phyloP scores from a whole-genome alignment of 1,139 yeast genomes.

The Kluyveromyces sp. region DNA sequence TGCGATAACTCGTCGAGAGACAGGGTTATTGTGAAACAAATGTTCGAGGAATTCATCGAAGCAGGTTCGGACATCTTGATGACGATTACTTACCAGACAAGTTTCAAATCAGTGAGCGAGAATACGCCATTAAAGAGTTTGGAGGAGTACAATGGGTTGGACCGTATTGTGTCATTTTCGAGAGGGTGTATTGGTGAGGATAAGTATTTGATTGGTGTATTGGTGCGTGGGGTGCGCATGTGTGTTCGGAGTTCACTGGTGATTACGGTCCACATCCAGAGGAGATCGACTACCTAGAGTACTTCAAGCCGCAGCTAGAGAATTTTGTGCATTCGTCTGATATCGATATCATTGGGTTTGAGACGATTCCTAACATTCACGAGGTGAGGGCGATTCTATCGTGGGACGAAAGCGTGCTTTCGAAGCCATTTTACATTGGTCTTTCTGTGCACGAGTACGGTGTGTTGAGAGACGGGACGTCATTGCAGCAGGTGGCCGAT shows the following conservation, averaged over 20 bases:
- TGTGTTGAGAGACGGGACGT: conserved; percentile 24
- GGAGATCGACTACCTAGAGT: conserved; percentile 18
- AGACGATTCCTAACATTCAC: conserved; percentile 25
- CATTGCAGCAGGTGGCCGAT: conserved; percentile 18
- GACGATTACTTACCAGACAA: conserved; percentile 60
- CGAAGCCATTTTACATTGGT: conserved; percentile 25
- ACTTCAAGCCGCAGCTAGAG: conserved; percentile 24
- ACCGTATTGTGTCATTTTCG: conserved; percentile 20
- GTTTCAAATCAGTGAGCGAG: conserved; percentile 19
- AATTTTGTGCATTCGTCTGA: conserved; percentile 15
- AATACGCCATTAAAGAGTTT: conserved; percentile 23
- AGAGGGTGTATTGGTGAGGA: conserved; percentile 27
- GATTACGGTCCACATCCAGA: conserved; percentile 32
- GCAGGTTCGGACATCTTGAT: conserved; percentile 53
- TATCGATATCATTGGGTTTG: conserved; percentile 25
- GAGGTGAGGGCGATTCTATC: conserved; percentile 24
- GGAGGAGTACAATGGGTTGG: conserved; percentile 27
- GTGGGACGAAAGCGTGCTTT: conserved; percentile 18
- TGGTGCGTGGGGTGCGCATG: conserved; percentile 64
- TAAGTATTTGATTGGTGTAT: conserved; percentile 43
- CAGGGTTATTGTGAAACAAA: conserved; percentile 39
- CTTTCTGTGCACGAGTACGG: conserved; percentile 23
- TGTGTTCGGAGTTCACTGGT: conserved; percentile 65
- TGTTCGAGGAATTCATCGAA: conserved; percentile 44
- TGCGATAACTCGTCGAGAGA: conserved; percentile 25